Base-by-base conservation (phyloP, 2,329 filamentous ascomycete species). In the Periconia sp. region DNA sequence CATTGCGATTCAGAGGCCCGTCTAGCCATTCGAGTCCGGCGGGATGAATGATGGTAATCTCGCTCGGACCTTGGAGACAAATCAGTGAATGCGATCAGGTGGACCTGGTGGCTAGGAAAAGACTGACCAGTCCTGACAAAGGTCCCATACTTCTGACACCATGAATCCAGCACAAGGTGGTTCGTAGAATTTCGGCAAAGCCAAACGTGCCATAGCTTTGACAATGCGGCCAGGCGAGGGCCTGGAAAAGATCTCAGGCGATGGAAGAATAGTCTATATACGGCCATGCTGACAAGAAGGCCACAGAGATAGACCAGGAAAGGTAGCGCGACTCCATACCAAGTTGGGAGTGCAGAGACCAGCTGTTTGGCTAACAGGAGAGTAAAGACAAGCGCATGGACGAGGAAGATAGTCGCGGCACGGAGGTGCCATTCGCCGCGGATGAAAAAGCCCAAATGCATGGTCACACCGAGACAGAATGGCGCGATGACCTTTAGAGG, bases 41-140 rank as follows among this genome's bases (percentile, higher is more conserved):
- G 7, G 48, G 43, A 41, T 51, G 48, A 30, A 48, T 44, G 13
- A 51, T 48, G 17, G 44, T 44, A 21, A 51, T 45, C 22, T 51
- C 48, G 26, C 28, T 48, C 18, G 48, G 48, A 19, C 48, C 48
- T 51, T 12, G 21, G 1, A 22, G 13, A 18, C 5, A n/a, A 26
- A 35, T 44, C 18, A 39, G 26, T 28, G 21, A 10, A 19, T 19
- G 21, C 26, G 29, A 18, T 25, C 17, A 31, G 12, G 37, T 30
- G 29, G 13, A 32, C 9, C 29, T 17, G 29, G 29, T 16, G 29
- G 29, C 29, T 9, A 32, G 29, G 15, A 32, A 32, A 32, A 42
- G 23, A 33, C 43, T 25, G 4, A 48, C 44, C 44, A 9, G 44
- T 48, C 25, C 44, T 25, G 16, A 48, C 44, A 31, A 48, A 36